A percentile compares a stretch with the other conserved stretches of the same genome.
Conservation (phyloP, 148 eudicot genomes). For the Rheum nobile region DNA sequence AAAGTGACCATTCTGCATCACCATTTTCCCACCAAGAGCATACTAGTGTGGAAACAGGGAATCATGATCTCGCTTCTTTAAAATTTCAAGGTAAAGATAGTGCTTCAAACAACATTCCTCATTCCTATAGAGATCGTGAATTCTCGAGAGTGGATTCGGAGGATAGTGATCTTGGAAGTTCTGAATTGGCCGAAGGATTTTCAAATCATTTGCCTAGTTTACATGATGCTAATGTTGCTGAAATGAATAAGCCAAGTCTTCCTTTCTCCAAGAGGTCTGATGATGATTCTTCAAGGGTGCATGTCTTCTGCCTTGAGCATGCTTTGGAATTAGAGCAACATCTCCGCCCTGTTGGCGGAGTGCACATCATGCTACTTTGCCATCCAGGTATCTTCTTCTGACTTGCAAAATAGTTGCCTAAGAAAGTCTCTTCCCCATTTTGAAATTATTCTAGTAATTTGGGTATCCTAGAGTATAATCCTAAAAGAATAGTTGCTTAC, state of each 20-base stretch:
- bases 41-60: constrained; percentile 20
- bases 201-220: constrained; percentile 16
- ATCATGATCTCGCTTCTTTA: constrained; percentile 12
- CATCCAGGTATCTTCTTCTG: constrained; percentile 64
- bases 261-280: constrained; percentile 33
- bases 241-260: constrained; percentile 11
- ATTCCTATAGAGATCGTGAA: constrained; percentile 17
- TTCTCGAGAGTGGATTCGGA: constrained; percentile 20
- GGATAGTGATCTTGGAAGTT: constrained; percentile 18
- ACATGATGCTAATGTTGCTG: constrained; percentile 13
- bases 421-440: background rate
- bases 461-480: background rate
- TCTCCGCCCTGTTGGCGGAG: constrained; percentile 70
- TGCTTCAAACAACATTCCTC: constrained; percentile 14
- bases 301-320: constrained; percentile 92
- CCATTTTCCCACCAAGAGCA: constrained; percentile 21
- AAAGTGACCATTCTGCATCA: constrained; percentile 24
- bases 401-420: background rate
- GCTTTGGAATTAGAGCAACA: constrained; percentile 67
- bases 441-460: background rate
- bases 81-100: constrained; percentile 29
- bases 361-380: constrained; percentile 69
- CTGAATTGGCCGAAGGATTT: constrained; percentile 34
- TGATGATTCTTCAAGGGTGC: constrained; percentile 83
- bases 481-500: background rate